Conservation (phyloP, 2,329 filamentous ascomycete genomes). For the Lachnellula willkommii region DNA sequence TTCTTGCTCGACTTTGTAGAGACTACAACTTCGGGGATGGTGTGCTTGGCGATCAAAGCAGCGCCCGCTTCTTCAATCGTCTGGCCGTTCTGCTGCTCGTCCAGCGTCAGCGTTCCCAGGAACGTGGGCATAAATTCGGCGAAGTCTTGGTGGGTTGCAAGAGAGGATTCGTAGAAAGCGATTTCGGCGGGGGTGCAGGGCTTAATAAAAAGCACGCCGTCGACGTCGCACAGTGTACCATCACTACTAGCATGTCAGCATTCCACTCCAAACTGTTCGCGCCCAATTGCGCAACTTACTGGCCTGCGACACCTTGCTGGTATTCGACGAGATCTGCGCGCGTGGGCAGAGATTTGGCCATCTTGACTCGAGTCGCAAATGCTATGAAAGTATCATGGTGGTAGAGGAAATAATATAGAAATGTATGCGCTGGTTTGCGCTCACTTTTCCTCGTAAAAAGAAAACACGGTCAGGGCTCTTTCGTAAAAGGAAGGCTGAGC, state of each 20-base stretch:
- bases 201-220: conserved; percentile 87
- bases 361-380: conserved; percentile 26
- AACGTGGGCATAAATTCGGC: conserved; percentile 77
- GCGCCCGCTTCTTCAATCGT: conserved; percentile 47
- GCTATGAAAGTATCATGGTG: conserved; percentile 32
- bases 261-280: background rate
- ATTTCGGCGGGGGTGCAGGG: conserved; percentile 84
- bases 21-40: conserved; percentile 23
- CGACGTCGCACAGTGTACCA: conserved; percentile 77
- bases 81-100: conserved; percentile 44
- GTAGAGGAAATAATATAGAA: conserved; percentile 14
- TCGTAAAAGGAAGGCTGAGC: conserved; percentile 18
- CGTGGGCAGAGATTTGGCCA: conserved; percentile 37
- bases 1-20: conserved; percentile 24
- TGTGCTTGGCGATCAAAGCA: conserved; percentile 23
- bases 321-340: conserved; percentile 60
- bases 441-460: conserved; percentile 10
- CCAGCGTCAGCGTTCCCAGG: conserved; percentile 73
- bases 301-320: conserved; percentile 73
- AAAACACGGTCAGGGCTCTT: background rate
- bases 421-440: conserved; percentile 10
- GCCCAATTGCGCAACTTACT: conserved; percentile 52
- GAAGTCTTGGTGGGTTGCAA: conserved; percentile 63
- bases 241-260: conserved; percentile 53
- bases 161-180: conserved; percentile 74